A percentile compares a stretch with the other conserved stretches of the same genome.
Conservation (phyloP, 108 stramenopile genomes). For the Cyclotella kingstonii region DNA sequence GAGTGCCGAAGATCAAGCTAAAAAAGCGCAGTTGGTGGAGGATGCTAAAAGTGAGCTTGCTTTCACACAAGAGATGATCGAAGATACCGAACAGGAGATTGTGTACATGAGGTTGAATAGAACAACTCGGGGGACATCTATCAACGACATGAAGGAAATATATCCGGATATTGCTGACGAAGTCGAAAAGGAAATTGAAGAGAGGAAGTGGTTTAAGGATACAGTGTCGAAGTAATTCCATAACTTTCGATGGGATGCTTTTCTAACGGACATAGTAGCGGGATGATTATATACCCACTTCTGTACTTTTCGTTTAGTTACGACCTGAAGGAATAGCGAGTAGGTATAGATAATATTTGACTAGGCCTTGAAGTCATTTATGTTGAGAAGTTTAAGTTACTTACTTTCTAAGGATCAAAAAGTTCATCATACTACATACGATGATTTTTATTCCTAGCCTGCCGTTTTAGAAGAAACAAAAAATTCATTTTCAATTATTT, state of each 20-base stretch:
- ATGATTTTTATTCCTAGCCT: too few species aligned
- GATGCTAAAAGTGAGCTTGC: slow-evolving; percentile 65
- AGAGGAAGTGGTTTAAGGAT: slow-evolving; percentile 92
- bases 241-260: background rate
- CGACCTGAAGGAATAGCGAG: slow-evolving; percentile 22
- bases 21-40: slow-evolving; percentile 67
- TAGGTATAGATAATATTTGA: too few species aligned
- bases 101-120: slow-evolving; percentile 70
- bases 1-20: slow-evolving; percentile 65
- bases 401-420: too few species aligned
- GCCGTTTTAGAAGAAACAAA: background rate
- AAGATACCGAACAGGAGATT: slow-evolving; percentile 56
- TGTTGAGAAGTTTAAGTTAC: background rate
- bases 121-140: slow-evolving; percentile 67
- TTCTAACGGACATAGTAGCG: too few species aligned
- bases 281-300: slow-evolving; percentile 74
- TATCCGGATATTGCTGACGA: slow-evolving; percentile 89
- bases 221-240: slow-evolving; percentile 34
- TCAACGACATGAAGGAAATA: slow-evolving; percentile 72
- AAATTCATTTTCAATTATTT: background rate
- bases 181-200: slow-evolving; percentile 81
- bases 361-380: too few species aligned
- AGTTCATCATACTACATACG: too few species aligned
- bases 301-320: slow-evolving; percentile 66
- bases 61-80: slow-evolving; percentile 60